Conservation (phyloP, 2,329 filamentous ascomycete species). For the Paramyrothecium sp. region DNA sequence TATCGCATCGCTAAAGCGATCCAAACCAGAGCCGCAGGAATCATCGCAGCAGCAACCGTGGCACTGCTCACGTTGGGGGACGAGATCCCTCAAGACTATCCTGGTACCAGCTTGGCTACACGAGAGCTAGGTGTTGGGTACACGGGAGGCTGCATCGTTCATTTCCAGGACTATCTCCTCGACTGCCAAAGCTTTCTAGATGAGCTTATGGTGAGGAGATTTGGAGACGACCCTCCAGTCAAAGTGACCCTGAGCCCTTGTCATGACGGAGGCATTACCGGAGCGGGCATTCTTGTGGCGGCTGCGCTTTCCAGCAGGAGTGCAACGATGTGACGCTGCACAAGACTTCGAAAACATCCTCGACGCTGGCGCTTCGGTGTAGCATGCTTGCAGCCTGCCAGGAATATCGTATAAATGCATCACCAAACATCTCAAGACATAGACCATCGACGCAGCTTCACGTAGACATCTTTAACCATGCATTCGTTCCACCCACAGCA, state of each 20-base stretch:
- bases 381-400: background rate
- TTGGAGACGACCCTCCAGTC: conserved; percentile 28
- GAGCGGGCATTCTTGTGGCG: conserved; percentile 59
- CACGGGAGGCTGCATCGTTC: conserved; percentile 77
- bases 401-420: background rate
- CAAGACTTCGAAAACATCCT: background rate
- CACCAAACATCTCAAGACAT: background rate
- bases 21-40: conserved; percentile 68
- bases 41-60: conserved; percentile 71
- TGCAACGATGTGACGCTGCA: conserved; percentile 23
- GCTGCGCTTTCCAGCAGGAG: conserved; percentile 37
- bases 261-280: conserved; percentile 61
- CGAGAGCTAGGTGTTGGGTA: conserved; percentile 72
- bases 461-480: too few species aligned
- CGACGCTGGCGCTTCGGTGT: background rate
- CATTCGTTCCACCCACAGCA: too few species aligned
- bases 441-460: too few species aligned
- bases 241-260: conserved; percentile 53
- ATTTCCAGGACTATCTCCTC: conserved; percentile 70
- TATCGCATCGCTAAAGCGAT: conserved; percentile 69
- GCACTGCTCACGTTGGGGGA: conserved; percentile 68
- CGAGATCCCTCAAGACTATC: conserved; percentile 51
- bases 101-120: conserved; percentile 13
- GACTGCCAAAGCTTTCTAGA: conserved; percentile 72
- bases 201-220: conserved; percentile 36